Evolutionary conservation across 1,284 basidiomycete genomes (phyloP).

Genomic region (Macrocystidia cucumis): DNA sequence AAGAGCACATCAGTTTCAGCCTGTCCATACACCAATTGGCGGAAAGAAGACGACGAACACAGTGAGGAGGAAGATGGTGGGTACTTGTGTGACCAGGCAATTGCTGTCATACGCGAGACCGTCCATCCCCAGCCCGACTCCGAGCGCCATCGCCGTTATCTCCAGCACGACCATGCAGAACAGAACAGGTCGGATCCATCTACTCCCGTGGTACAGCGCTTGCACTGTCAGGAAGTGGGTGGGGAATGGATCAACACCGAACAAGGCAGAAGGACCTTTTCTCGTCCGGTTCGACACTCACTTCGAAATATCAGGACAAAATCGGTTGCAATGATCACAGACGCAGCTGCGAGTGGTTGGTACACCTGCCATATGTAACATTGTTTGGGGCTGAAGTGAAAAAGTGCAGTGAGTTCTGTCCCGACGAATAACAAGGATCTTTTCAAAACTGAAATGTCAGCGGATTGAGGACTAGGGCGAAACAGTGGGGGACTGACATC

Average conservation of each 20-base stretch:
- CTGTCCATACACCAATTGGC: no score
- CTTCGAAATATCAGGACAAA: conserved; percentile 27
- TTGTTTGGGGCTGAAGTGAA: conserved; percentile 24
- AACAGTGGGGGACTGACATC: conserved; percentile 17
- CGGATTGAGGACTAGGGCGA: not conserved
- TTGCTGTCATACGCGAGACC: conserved; percentile 22
- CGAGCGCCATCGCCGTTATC: conserved; percentile 21
- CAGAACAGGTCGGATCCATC: conserved; percentile 16
- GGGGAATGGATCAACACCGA: not conserved
- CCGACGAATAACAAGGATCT: conserved; percentile 26
- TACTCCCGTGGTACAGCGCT: conserved; percentile 24
- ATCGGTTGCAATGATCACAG: conserved; percentile 22
- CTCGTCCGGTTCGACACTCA: conserved; percentile 6
- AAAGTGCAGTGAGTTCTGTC: conserved; percentile 21
- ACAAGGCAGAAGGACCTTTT: not conserved
- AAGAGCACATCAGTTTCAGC: no score
- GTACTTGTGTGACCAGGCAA: conserved; percentile 21
- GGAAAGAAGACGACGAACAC: no score
- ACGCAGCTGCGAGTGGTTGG: conserved; percentile 21
- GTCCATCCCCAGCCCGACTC: conserved; percentile 21
- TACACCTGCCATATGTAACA: conserved; percentile 32
- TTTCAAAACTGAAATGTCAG: conserved; percentile 1
- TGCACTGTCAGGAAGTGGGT: conserved; percentile 22
- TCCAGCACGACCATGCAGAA: conserved; percentile 19
- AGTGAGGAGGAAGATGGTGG: conserved; percentile 18